Percentiles rank a stretch among this genome's conserved stretches.
Conservation (phyloP, 2,329 filamentous ascomycete species). For the Alternaria hordeiaustralica region DNA sequence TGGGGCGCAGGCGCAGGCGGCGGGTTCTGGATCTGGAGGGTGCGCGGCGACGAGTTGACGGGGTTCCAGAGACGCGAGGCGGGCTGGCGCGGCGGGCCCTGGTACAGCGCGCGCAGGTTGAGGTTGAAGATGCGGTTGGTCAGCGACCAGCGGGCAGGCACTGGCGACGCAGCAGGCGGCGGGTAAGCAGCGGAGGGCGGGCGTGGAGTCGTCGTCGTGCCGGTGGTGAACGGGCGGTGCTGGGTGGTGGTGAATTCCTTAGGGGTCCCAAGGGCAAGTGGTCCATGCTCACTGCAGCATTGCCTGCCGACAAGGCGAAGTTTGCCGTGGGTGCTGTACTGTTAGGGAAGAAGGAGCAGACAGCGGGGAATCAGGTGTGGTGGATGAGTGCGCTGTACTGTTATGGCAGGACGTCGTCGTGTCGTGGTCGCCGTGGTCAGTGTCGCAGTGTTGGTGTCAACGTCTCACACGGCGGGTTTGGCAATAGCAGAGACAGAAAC, state of each 20-base stretch:
- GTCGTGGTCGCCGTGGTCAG: not conserved
- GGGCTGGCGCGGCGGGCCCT: constrained; percentile 44
- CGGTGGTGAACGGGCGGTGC: constrained; percentile 14
- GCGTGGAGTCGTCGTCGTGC: constrained; percentile 37
- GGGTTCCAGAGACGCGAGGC: constrained; percentile 66
- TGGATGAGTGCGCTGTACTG: not conserved
- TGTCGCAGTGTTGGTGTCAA: constrained; percentile 1
- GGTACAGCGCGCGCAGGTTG: constrained; percentile 37
- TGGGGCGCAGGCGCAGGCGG: constrained; percentile 57
- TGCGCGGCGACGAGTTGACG: constrained; percentile 65
- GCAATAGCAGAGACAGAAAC: not conserved
- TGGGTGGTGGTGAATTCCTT: constrained; percentile 14
- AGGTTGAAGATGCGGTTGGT: constrained; percentile 52
- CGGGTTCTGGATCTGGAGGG: constrained; percentile 44
- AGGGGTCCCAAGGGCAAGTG: constrained; percentile 11
- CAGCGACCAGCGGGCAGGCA: constrained; percentile 49
- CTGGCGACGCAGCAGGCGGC: constrained; percentile 30
- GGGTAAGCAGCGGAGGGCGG: constrained; percentile 35
- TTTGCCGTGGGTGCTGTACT: not conserved
- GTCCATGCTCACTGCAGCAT: constrained; percentile 24
- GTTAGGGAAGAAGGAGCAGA: not conserved
- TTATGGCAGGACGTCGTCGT: not conserved
- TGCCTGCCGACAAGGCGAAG: not conserved
- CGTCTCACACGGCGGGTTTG: constrained; percentile 7
- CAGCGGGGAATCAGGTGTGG: not conserved